These are phyloP conservation scores for Kockovaella imperatae DNA, from an alignment of 768 basidiomycete genomes.

Conservation along the genomic window DNA sequence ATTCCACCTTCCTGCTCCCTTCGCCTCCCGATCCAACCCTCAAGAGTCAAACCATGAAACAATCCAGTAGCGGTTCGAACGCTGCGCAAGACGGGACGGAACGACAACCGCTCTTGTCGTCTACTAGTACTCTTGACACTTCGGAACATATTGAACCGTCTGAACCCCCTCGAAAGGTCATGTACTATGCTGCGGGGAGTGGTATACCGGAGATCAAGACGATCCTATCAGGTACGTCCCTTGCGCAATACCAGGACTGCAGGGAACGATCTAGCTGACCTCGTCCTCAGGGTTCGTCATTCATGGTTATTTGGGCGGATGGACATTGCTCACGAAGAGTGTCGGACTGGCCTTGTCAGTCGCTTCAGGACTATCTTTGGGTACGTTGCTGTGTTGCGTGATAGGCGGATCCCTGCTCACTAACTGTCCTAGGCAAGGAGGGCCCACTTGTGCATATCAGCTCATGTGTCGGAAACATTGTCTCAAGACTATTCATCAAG, in stretches of 20 bases:
- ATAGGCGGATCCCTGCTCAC: not conserved
- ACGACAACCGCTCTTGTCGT: constrained; percentile 15
- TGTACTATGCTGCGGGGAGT: constrained; percentile 90
- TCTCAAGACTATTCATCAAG: constrained; percentile 73
- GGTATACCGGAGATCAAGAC: constrained; percentile 92
- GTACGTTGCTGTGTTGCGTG: constrained; percentile 43
- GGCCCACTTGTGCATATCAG: constrained; percentile 89
- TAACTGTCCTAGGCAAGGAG: constrained; percentile 58
- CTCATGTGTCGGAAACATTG: constrained; percentile 84
- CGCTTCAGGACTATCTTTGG: constrained; percentile 82
- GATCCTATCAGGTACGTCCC: constrained; percentile 34
- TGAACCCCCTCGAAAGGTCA: constrained; percentile 52
- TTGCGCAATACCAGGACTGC: too few relatives aligned
- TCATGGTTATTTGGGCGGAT: constrained; percentile 87
- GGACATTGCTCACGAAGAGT: constrained; percentile 81
- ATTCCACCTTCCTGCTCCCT: constrained; percentile 54
- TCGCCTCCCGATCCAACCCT: constrained; percentile 9
- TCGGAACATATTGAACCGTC: constrained; percentile 14
- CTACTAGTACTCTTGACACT: constrained; percentile 4
- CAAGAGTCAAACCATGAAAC: too few relatives aligned
- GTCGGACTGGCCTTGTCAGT: constrained; percentile 84
- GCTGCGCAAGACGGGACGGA: constrained; percentile 14
- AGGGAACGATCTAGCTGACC: too few relatives aligned
- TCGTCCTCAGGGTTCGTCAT: constrained; percentile 92
- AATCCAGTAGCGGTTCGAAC: too few relatives aligned